Conservation (phyloP, 1,284 basidiomycete species). For the Puccinia polysora region DNA sequence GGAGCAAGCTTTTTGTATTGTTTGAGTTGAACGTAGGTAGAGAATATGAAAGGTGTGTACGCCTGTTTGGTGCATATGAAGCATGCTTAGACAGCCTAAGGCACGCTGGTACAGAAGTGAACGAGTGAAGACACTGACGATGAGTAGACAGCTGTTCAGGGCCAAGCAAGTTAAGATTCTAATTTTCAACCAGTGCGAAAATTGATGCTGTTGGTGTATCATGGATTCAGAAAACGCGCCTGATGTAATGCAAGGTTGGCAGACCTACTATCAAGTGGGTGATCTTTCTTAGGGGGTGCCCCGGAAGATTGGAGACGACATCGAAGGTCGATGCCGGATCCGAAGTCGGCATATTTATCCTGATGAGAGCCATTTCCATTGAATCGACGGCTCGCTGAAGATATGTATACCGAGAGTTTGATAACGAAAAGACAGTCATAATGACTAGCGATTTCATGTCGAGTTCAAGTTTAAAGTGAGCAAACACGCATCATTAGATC, state of each 20-base stretch:
- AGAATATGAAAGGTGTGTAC: conserved; percentile 41
- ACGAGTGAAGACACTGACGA: conserved; percentile 8
- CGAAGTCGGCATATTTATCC: not conserved
- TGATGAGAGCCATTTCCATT: conserved; percentile 13
- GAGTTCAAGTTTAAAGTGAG: not conserved
- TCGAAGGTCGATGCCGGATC: conserved; percentile 11
- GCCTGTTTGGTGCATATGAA: not conserved
- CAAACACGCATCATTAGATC: not conserved
- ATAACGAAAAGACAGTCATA: conserved; percentile 30
- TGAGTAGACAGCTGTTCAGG: conserved; percentile 37
- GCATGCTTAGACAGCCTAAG: not conserved
- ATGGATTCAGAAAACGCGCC: not conserved
- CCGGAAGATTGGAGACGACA: conserved; percentile 24
- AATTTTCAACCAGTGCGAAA: conserved; percentile 40
- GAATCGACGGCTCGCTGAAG: conserved; percentile 30
- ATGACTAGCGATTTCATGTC: conserved; percentile 5
- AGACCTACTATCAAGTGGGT: conserved; percentile 26
- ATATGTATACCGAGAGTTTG: conserved; percentile 26
- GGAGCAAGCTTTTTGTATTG: conserved; percentile 28
- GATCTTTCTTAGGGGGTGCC: conserved; percentile 20
- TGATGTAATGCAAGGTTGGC: not conserved
- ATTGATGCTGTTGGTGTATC: conserved; percentile 13
- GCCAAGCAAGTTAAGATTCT: conserved; percentile 35
- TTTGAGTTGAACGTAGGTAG: conserved; percentile 31
- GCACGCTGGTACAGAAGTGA: not conserved